Percentiles rank a stretch among this genome's conserved stretches.
phyloP scores from a whole-genome alignment of 371 early-diverging fungal species.

The Mucor velutinosus region DNA sequence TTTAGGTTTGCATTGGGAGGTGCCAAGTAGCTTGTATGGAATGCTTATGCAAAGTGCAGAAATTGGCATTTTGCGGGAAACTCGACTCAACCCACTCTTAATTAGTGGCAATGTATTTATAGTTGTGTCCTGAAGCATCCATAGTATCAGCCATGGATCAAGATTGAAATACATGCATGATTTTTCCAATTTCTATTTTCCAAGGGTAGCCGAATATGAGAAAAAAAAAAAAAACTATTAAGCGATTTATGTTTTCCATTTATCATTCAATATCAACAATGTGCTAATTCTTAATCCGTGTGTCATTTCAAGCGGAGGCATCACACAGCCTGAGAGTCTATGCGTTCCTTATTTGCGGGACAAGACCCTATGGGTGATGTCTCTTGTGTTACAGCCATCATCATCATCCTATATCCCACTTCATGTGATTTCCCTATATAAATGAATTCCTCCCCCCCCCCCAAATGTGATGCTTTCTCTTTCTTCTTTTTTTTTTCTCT shows the following conservation, averaged over 20 bases:
- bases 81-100: not conserved
- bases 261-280: not conserved
- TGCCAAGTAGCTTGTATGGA: not conserved
- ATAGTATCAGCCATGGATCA: not conserved
- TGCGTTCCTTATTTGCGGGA: not conserved
- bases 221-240: not conserved
- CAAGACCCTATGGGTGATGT: not conserved
- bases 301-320: not conserved
- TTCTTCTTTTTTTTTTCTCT: not conserved
- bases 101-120: not conserved
- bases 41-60: not conserved
- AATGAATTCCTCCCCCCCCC: not conserved
- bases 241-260: not conserved
- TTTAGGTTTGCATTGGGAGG: conserved; percentile 4
- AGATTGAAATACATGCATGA: not conserved
- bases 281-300: not conserved
- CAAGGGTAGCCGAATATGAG: not conserved
- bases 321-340: not conserved
- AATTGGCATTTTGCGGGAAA: not conserved
- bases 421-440: conserved; percentile 1
- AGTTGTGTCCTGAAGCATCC: not conserved
- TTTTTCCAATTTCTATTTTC: not conserved
- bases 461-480: not conserved
- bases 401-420: not conserved
- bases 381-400: not conserved